Evolutionary conservation across 257 asterid genomes (phyloP), one percentile per base, ranked within the genome.

Genomic region (Solanum pinnatisectum): DNA sequence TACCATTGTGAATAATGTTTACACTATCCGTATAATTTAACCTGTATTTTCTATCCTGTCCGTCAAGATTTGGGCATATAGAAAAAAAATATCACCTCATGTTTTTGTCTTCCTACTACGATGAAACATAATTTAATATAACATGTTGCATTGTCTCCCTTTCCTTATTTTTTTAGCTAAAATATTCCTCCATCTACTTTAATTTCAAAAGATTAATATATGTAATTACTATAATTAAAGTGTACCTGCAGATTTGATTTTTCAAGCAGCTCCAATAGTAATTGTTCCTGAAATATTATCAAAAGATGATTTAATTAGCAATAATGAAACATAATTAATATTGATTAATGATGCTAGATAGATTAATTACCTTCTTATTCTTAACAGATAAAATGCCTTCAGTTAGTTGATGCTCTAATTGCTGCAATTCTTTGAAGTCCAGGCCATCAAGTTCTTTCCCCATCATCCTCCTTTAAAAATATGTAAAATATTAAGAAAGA

Each of bases 371-470:
- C 95, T 96, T 96, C 52, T 87, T 92, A 42, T 94, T 94, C 94
- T 94, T 96, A 25, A 95, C 92, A 18, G 94, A 91, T 10, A 92
- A n/a, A 8, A 95, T 89, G 78, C 94, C 99, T 33, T 95, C 98
- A 13, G 90, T 88, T 16, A 96, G 92, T 49, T 94, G 95, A 77
- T 92, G 94, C 91, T 95, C 99, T 89, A 96, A 89, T 5, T 84
- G 86, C 65, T 95, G 96, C 91, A 95, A 83, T 8, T 96, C 97
- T 65, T 87, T 90, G 79, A 92, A 93, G 46, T 89, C 87, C 92
- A 96, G 87, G n/a, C 93, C 95, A 40, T 92, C 96, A 2, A 96
- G 93, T 35, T 96, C 98, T 89, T 92, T 94, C 10, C 99, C 99
- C 93, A 88, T 90, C 98, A 94, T 92, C 42, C 92, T 96, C 5